Evolutionary conservation across 495 filamentous ascomycete genomes (phyloP).

Genomic region (Penicillium herquei): DNA sequence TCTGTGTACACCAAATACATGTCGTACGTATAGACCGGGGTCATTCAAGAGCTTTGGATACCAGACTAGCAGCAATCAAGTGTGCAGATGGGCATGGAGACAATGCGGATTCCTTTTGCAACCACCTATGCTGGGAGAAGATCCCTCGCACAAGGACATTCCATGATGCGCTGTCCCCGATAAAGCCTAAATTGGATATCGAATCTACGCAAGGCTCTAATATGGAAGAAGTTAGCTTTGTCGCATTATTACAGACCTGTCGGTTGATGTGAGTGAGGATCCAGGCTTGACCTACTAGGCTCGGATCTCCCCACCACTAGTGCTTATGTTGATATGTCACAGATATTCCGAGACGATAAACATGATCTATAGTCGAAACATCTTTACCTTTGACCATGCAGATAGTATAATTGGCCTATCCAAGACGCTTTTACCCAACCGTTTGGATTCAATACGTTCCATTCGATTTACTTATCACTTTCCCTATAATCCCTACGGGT

Average conservation of each 20-base stretch:
- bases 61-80: background rate
- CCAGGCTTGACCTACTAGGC: background rate
- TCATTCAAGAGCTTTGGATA: background rate
- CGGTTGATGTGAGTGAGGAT: background rate
- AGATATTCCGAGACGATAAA: conserved; percentile 2
- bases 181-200: background rate
- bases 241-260: conserved; percentile 1
- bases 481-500: background rate
- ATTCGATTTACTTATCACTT: background rate
- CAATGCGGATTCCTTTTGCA: background rate
- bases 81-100: background rate
- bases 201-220: background rate
- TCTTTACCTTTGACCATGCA: conserved; percentile 1
- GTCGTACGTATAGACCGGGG: background rate
- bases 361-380: background rate
- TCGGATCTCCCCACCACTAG: too few species aligned
- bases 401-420: background rate
- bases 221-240: background rate
- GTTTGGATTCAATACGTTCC: background rate
- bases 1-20: background rate
- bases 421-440: background rate
- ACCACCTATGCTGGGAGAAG: background rate
- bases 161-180: background rate
- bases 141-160: background rate
- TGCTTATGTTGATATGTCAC: background rate